These are phyloP conservation scores for Suhomyces guaymorum DNA, from an alignment of 1,139 yeast genomes.

Conservation along the genomic window DNA sequence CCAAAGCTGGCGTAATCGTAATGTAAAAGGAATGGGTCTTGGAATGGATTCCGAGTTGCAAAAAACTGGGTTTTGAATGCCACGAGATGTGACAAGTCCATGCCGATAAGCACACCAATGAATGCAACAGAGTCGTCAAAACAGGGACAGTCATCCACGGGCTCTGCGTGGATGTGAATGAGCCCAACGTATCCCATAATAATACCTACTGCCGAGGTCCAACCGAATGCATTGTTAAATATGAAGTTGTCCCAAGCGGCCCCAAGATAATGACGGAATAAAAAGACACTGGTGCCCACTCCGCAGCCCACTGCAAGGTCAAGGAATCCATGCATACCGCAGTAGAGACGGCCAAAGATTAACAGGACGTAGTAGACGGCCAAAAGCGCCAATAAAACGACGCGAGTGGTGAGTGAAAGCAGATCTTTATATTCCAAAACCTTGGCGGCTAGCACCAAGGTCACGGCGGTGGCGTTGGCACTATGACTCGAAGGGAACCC, in stretches of 20 bases:
- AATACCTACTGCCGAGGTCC: constrained; percentile 28
- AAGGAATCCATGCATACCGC: constrained; percentile 96
- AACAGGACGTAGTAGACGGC: constrained; percentile 63
- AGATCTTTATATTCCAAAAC: constrained; percentile 19
- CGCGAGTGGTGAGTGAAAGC: constrained; percentile 11
- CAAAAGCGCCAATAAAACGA: constrained; percentile 18
- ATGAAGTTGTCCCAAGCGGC: constrained; percentile 41
- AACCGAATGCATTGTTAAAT: constrained; percentile 18
- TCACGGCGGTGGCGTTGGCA: constrained; percentile 87
- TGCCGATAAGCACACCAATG: constrained; percentile 82
- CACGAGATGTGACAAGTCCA: constrained; percentile 59
- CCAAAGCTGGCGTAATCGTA: constrained; percentile 46
- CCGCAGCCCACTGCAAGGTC: constrained; percentile 69
- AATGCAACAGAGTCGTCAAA: constrained; percentile 95
- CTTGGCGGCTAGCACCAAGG: constrained; percentile 46
- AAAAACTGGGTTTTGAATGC: constrained; percentile 28
- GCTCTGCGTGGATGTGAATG: constrained; percentile 74
- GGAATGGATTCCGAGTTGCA: constrained; percentile 15
- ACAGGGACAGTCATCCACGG: constrained; percentile 94
- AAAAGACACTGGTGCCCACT: constrained; percentile 56
- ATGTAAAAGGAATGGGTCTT: constrained; percentile 41
- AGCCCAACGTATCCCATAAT: constrained; percentile 48
- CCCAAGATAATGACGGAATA: constrained; percentile 41
- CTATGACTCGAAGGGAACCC: constrained; percentile 95
- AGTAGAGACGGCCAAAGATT: constrained; percentile 80